These are phyloP conservation scores for Magnolia sinica DNA, from an alignment of 164 flowering plant genomes.

Conservation along the genomic window DNA sequence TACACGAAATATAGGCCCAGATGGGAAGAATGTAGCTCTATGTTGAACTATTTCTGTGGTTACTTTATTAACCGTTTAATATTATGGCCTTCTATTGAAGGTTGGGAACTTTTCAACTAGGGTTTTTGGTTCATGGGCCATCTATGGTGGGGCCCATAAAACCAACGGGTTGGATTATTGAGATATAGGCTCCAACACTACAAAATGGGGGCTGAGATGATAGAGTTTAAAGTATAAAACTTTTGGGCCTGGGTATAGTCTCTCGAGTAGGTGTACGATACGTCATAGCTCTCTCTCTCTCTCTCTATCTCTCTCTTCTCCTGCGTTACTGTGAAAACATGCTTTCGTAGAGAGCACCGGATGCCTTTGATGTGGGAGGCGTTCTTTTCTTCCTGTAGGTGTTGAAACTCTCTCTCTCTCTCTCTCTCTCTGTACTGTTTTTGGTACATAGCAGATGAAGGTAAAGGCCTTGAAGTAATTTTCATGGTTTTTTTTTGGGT, in stretches of 20 bases:
- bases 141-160: background rate
- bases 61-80: too few species aligned
- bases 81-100: too few species aligned
- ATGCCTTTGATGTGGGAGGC: slow-evolving; percentile 73
- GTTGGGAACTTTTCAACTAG: too few species aligned
- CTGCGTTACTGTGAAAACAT: slow-evolving; percentile 5
- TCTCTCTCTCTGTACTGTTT: background rate
- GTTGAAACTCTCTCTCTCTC: slow-evolving; percentile 2
- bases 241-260: too few species aligned
- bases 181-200: background rate
- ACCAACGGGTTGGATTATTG: background rate
- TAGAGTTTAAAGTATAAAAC: background rate
- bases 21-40: too few species aligned
- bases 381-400: slow-evolving; percentile 17
- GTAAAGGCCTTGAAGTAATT: too few species aligned
- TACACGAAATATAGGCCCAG: too few species aligned
- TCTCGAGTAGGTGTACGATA: too few species aligned
- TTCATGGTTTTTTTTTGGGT: too few species aligned
- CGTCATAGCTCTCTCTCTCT: background rate
- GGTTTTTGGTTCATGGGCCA: background rate
- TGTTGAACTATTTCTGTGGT: too few species aligned
- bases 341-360: slow-evolving; percentile 54
- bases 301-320: background rate
- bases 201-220: too few species aligned
- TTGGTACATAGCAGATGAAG: too few species aligned